Evolutionary conservation across 2,329 filamentous ascomycete species (phyloP), one percentile per base, ranked within the genome.

Genomic region (Polychaeton citri): DNA sequence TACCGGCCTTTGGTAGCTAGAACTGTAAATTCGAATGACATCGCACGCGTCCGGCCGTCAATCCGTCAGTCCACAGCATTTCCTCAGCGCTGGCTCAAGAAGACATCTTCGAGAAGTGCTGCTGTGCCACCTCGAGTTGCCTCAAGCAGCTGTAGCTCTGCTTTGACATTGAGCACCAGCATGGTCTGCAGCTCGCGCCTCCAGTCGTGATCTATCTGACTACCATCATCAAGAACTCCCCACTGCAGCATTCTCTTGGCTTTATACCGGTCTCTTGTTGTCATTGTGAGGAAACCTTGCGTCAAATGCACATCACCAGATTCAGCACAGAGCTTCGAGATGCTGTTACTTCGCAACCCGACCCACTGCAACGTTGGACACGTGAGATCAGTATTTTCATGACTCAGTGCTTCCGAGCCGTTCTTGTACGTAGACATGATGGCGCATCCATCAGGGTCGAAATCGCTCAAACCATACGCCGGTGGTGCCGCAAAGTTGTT

Each of bases 371-470:
- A 58, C 1, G 55, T 54, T 0, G 69, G 65, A 0, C 76, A 63
- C 0, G 59, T 61, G 1, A 67, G 52, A 21, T 64, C 55, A 3
- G 55, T 53, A 38, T 62, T 60, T 50, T 84, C 78, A 46, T 83
- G 76, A 0, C 66, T 59, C 1, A 82, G 61, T 6, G 65, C 63
- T 10, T 61, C 62, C n/a, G 80, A 83, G 5, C 81, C 80, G 41
- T 76, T 62, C 43, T 76, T 79, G 61, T 87, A 90, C 12, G 76
- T 84, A 4, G 71, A 71, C 44, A 84, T 62, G 28, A 92, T 90
- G 2, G 70, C 71, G 19, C 88, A 57, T 0, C 84, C 83, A 43
- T 88, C 74, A 0, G 82, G 81, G 46, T 90, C 83, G 40, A 73
- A 82, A 48, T 92, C 84, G 2, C 82, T 69, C 0, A 90, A 61